Conservation (phyloP, 2,329 filamentous ascomycete species). For the Fusarium sp. region DNA sequence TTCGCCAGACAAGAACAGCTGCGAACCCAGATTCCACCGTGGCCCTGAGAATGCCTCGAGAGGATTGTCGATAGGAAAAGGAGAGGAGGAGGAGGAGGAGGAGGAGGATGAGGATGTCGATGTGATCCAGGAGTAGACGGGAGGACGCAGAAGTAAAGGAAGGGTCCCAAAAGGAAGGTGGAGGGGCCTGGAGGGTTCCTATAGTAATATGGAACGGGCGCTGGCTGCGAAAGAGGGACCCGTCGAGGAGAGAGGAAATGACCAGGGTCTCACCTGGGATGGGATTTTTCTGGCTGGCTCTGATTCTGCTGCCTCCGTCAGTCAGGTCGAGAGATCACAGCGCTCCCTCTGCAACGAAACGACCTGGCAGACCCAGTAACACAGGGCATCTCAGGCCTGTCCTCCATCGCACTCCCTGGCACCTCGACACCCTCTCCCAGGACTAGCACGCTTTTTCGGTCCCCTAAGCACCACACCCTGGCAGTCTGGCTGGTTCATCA, state of each 20-base stretch:
- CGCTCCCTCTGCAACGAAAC: slow-evolving; percentile 16
- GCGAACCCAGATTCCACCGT: slow-evolving; percentile 36
- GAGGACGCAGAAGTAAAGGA: slow-evolving; percentile 32
- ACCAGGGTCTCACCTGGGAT: slow-evolving; percentile 27
- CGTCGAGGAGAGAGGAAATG: slow-evolving; percentile 16
- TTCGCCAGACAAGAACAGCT: slow-evolving; percentile 24
- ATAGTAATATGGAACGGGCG: slow-evolving; percentile 36
- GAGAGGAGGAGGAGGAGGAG: slow-evolving; percentile 3
- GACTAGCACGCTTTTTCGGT: slow-evolving; percentile 24
- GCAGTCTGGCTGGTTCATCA: slow-evolving; percentile 41
- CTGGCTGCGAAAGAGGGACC: slow-evolving; percentile 18
- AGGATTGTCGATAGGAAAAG: slow-evolving; percentile 29
- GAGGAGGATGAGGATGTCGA: slow-evolving; percentile 1
- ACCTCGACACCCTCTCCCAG: slow-evolving; percentile 31
- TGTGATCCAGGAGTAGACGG: slow-evolving; percentile 15
- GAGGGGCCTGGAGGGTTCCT: slow-evolving; percentile 41
- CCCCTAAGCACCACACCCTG: slow-evolving; percentile 30
- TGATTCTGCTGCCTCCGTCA: slow-evolving; percentile 17
- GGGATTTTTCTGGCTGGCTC: slow-evolving; percentile 28
- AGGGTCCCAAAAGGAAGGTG: slow-evolving; percentile 33
- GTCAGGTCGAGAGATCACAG: slow-evolving; percentile 6
- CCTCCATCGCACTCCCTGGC: slow-evolving; percentile 19
- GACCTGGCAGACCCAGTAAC: slow-evolving; percentile 17
- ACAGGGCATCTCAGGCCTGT: slow-evolving; percentile 17
- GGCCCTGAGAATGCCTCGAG: slow-evolving; percentile 30